Percentiles rank a stretch among this genome's conserved stretches.
Conservation (phyloP, 1,284 basidiomycete species). For the Mycena citricolor region DNA sequence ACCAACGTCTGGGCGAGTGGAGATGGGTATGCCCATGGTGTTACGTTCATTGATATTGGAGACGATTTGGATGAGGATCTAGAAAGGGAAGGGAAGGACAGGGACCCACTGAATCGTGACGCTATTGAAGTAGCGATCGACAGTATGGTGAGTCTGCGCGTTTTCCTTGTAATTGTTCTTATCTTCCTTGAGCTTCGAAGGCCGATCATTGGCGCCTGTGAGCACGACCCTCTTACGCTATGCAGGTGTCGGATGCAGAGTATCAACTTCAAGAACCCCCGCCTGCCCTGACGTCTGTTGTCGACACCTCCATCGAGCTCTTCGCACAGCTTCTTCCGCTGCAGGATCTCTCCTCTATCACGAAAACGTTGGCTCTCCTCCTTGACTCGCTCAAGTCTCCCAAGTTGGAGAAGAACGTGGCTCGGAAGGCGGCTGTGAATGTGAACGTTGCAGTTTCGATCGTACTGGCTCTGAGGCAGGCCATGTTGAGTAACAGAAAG, state of each 20-base stretch:
- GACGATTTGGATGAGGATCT: slow-evolving; percentile 42
- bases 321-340: slow-evolving; percentile 81
- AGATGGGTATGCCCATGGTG: slow-evolving; percentile 92
- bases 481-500: slow-evolving; percentile 51
- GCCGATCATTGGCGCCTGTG: slow-evolving; percentile 82
- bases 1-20: slow-evolving; percentile 83
- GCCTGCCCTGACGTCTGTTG: slow-evolving; percentile 79
- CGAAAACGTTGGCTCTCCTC: slow-evolving; percentile 69
- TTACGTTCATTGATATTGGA: slow-evolving; percentile 69
- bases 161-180: slow-evolving; percentile 15
- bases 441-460: slow-evolving; percentile 85
- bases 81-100: slow-evolving; percentile 36
- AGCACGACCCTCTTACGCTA: slow-evolving; percentile 83
- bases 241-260: slow-evolving; percentile 50
- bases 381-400: slow-evolving; percentile 71
- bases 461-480: slow-evolving; percentile 69
- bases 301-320: slow-evolving; percentile 87
- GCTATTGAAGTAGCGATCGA: slow-evolving; percentile 77
- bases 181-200: slow-evolving; percentile 55
- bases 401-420: slow-evolving; percentile 87
- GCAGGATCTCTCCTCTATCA: slow-evolving; percentile 72
- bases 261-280: slow-evolving; percentile 60
- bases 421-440: slow-evolving; percentile 84
- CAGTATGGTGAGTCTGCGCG: slow-evolving; percentile 52
- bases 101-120: slow-evolving; percentile 75